These are phyloP conservation scores for Aspergillus panamensis DNA, from an alignment of 495 filamentous ascomycete species.

Conservation along the genomic window DNA sequence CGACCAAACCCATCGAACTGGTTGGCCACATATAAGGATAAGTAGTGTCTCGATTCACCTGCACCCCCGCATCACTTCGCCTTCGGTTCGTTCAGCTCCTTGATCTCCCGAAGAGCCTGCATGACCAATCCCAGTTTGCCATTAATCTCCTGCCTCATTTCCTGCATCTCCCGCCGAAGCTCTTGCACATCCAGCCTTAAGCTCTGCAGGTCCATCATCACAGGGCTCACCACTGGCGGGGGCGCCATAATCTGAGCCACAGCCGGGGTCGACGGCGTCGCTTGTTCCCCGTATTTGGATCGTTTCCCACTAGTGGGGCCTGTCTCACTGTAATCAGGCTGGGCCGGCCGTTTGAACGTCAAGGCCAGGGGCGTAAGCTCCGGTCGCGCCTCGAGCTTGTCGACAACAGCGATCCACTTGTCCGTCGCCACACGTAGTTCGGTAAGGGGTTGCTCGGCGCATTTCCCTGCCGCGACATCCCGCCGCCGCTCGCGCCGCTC, in stretches of 20 bases:
- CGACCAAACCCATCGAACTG: neutral
- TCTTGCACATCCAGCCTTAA: slow-evolving; percentile 11
- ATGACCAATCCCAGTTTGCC: slow-evolving; percentile 8
- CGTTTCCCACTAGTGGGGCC: slow-evolving; percentile 7
- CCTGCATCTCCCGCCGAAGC: slow-evolving; percentile 3
- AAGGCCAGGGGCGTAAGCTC: neutral
- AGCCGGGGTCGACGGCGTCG: neutral
- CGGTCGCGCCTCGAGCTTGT: neutral
- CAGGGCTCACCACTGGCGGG: neutral
- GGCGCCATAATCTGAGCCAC: neutral
- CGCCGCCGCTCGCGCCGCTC: slow-evolving; percentile 11
- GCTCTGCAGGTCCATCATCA: slow-evolving; percentile 8
- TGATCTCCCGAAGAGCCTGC: slow-evolving; percentile 1
- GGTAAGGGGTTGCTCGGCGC: slow-evolving; percentile 9
- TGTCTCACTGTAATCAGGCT: neutral
- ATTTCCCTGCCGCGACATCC: slow-evolving; percentile 9
- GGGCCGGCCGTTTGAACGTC: slow-evolving; percentile 4
- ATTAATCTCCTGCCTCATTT: slow-evolving; percentile 5
- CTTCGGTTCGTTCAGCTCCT: neutral
- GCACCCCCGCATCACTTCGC: neutral
- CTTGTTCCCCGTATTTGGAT: slow-evolving; percentile 1
- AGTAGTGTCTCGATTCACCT: neutral
- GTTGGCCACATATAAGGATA: neutral
- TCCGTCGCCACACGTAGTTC: slow-evolving; percentile 12
- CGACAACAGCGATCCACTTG: slow-evolving; percentile 12